Base-by-base conservation (phyloP, 2,329 filamentous ascomycete species). In the Penicillium sp. region DNA sequence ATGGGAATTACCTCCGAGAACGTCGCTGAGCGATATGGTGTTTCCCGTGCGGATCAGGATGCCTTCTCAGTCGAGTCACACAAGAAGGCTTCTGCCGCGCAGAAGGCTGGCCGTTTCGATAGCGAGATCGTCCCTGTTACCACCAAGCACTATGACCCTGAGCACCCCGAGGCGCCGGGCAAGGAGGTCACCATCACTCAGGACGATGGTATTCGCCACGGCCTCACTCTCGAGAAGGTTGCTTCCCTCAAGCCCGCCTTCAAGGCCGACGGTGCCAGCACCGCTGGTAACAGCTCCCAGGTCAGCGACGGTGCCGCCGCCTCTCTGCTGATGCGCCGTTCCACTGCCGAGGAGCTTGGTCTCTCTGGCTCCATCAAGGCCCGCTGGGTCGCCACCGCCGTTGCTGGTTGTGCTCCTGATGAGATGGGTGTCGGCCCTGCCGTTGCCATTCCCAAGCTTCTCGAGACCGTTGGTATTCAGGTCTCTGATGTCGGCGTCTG, bases 381-480 rank as follows among this genome's bases (percentile, higher is more conserved):
- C 33, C 90, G 88, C 70, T 96, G 92, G 78, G 88, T 91, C 0
- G 86, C 83, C 0, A 87, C 88, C 1, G 81, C 85, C 28, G 86
- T 89, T 10, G 84, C 85, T 0, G 92, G 93, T 12, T 95, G 90
- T 69, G 80, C 79, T 47, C 92, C 93, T 0, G 90, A 95, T 66
- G 91, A 96, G 80, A 96, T 97, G 93, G 92, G 93, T 36, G 80
- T 96, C 52, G 92, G 93, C 0, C 92, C 93, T 0, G 90, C 90
- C 0, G 68, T 95, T 26, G 92, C 90, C 0, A 93, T 96, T 47
- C 92, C 92, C 6, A 88, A 87, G 69, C 79, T 96, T 18, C 79
- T 96, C n/a, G 71, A 77, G 16, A 82, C 84, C 55, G 82, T 87
- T 1, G 89, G 86, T 0, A 70, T 96, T 13, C 68, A 74, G 41